Percentiles rank a stretch among this genome's conserved stretches.
These are phyloP conservation scores for Ilyonectria sp. DNA, from an alignment of 2,329 filamentous ascomycete genomes.

Conservation along the genomic window DNA sequence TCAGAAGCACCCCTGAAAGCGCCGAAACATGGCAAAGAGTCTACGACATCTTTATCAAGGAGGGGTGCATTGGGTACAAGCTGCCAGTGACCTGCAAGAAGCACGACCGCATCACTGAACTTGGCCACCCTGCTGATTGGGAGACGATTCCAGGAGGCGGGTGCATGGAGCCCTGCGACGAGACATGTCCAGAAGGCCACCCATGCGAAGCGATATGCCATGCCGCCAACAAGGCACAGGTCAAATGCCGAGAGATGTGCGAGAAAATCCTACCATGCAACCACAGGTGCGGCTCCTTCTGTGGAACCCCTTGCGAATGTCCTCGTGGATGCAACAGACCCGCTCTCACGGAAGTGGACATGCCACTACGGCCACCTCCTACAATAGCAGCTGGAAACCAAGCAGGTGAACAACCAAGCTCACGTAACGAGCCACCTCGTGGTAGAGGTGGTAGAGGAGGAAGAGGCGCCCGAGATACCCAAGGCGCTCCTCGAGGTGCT, in stretches of 20 bases:
- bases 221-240: constrained; percentile 30
- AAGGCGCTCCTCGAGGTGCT: not conserved
- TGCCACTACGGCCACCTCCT: not conserved
- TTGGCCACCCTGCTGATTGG: constrained; percentile 71
- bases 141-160: constrained; percentile 42
- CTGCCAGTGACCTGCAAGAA: constrained; percentile 76
- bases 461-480: not conserved
- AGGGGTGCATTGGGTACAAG: constrained; percentile 51
- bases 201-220: constrained; percentile 41
- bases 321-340: constrained; percentile 27
- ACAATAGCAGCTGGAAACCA: not conserved
- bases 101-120: constrained; percentile 67
- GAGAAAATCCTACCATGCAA: constrained; percentile 38
- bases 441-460: constrained; percentile 1
- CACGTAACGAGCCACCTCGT: not conserved
- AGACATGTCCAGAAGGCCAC: constrained; percentile 43
- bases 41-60: constrained; percentile 55
- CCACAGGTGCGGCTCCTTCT: constrained; percentile 36
- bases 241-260: constrained; percentile 50
- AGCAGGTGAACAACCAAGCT: not conserved
- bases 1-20: constrained; percentile 61
- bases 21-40: constrained; percentile 59
- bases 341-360: not conserved
- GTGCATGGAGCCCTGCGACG: constrained; percentile 34
- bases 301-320: constrained; percentile 38